Percentiles rank a stretch among this genome's conserved stretches.
These are phyloP conservation scores for Fusarium staphyleae DNA, from an alignment of 2,329 filamentous ascomycete genomes.

Conservation along the genomic window DNA sequence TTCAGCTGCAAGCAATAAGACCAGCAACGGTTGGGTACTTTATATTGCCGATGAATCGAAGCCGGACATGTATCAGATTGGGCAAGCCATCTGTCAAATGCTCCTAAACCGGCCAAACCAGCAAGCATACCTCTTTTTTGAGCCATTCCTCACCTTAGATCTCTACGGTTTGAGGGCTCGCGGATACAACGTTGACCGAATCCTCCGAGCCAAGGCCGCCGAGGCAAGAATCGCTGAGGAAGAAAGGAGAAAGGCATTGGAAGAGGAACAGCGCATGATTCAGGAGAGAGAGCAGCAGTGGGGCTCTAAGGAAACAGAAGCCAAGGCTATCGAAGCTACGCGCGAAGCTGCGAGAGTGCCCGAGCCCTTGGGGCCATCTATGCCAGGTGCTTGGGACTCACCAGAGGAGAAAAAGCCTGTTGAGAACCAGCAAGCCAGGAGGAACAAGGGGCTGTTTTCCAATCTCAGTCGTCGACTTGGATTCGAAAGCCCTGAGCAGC, in stretches of 20 bases:
- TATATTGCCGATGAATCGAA: slow-evolving; percentile 74
- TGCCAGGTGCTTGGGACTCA: slow-evolving; percentile 81
- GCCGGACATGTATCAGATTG: slow-evolving; percentile 90
- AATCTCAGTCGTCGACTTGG: slow-evolving; percentile 73
- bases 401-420: slow-evolving; percentile 57
- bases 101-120: slow-evolving; percentile 84
- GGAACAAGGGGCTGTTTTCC: slow-evolving; percentile 69
- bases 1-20: slow-evolving; percentile 71
- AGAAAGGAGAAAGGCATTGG: slow-evolving; percentile 75
- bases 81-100: slow-evolving; percentile 82
- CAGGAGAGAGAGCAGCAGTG: slow-evolving; percentile 61
- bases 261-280: slow-evolving; percentile 74
- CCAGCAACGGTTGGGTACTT: slow-evolving; percentile 66
- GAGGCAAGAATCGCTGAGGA: slow-evolving; percentile 89
- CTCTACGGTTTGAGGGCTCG: slow-evolving; percentile 82
- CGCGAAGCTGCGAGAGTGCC: slow-evolving; percentile 52
- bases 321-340: slow-evolving; percentile 50
- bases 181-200: slow-evolving; percentile 96
- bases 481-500: slow-evolving; percentile 60
- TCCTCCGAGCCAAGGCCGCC: slow-evolving; percentile 84
- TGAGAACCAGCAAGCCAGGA: slow-evolving; percentile 47
- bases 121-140: slow-evolving; percentile 87
- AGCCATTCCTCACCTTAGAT: slow-evolving; percentile 87
- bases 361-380: slow-evolving; percentile 53
- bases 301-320: slow-evolving; percentile 40